These are phyloP conservation scores for Claviceps purpurea DNA, from an alignment of 2,329 filamentous ascomycete genomes.

Conservation along the genomic window DNA sequence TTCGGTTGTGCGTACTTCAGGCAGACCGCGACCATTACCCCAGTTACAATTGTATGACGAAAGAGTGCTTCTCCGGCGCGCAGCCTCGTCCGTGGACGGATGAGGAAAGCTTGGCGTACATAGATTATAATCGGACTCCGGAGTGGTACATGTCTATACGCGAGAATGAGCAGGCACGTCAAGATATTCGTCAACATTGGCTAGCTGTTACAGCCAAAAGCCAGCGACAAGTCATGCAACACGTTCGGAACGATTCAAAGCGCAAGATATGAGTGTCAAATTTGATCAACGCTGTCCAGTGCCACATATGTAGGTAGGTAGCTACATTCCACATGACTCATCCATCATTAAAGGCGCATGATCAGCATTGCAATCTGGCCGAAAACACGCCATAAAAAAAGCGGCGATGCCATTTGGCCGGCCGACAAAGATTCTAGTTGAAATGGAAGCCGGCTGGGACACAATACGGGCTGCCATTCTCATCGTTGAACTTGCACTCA, in stretches of 20 bases:
- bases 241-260: not conserved
- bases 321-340: not conserved
- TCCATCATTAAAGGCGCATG: not conserved
- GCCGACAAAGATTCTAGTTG: not conserved
- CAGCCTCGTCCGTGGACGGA: no score
- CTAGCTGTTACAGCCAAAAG: not conserved
- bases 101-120: no score
- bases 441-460: constrained; percentile 17
- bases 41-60: no score
- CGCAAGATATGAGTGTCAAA: not conserved
- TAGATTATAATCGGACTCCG: no score
- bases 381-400: not conserved
- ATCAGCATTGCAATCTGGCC: no score
- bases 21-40: no score
- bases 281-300: not conserved
- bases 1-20: no score
- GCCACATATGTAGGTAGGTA: not conserved
- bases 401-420: constrained; percentile 6
- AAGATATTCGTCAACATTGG: not conserved
- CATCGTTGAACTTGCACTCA: constrained; percentile 21
- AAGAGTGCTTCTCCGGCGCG: no score
- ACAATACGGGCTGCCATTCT: constrained; percentile 25
- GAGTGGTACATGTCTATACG: no score
- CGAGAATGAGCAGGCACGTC: no score
- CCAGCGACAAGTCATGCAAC: not conserved